These are phyloP conservation scores for Mycena amicta DNA, from an alignment of 768 basidiomycete genomes.

Conservation along the genomic window DNA sequence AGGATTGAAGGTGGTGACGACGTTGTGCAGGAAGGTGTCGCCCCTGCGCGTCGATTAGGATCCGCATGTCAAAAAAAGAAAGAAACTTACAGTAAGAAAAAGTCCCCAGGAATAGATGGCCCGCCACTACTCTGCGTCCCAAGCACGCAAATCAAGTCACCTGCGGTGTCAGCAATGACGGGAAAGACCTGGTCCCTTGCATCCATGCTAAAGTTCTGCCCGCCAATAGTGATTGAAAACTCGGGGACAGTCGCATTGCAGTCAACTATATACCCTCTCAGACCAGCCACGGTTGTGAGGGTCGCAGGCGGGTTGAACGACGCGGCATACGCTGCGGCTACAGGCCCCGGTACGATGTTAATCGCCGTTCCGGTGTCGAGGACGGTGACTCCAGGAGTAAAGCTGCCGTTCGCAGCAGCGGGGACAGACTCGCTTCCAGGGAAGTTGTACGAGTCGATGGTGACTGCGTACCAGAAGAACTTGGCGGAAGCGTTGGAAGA, in stretches of 20 bases:
- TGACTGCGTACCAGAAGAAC: slow-evolving; percentile 23
- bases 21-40: slow-evolving; percentile 1
- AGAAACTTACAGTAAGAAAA: slow-evolving; percentile 28
- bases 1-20: not conserved
- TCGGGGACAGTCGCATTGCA: slow-evolving; percentile 25
- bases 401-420: not conserved
- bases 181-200: slow-evolving; percentile 22
- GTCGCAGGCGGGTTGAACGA: slow-evolving; percentile 24
- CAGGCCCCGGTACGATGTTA: slow-evolving; percentile 20
- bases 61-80: too few relatives aligned
- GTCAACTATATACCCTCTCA: slow-evolving; percentile 15
- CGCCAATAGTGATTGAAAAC: slow-evolving; percentile 25
- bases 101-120: slow-evolving; percentile 9
- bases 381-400: slow-evolving; percentile 14
- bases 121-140: slow-evolving; percentile 23
- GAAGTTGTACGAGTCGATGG: slow-evolving; percentile 23
- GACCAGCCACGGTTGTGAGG: slow-evolving; percentile 9
- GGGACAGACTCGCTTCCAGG: slow-evolving; percentile 13
- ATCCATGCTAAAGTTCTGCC: slow-evolving; percentile 24
- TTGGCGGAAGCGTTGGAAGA: slow-evolving; percentile 6
- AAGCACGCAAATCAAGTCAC: slow-evolving; percentile 18
- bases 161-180: slow-evolving; percentile 11
- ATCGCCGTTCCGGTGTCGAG: slow-evolving; percentile 23
- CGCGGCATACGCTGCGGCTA: slow-evolving; percentile 23
- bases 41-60: too few relatives aligned